Evolutionary conservation across 2,329 filamentous ascomycete species (phyloP).

Genomic region (Dothideomycetes sp.): DNA sequence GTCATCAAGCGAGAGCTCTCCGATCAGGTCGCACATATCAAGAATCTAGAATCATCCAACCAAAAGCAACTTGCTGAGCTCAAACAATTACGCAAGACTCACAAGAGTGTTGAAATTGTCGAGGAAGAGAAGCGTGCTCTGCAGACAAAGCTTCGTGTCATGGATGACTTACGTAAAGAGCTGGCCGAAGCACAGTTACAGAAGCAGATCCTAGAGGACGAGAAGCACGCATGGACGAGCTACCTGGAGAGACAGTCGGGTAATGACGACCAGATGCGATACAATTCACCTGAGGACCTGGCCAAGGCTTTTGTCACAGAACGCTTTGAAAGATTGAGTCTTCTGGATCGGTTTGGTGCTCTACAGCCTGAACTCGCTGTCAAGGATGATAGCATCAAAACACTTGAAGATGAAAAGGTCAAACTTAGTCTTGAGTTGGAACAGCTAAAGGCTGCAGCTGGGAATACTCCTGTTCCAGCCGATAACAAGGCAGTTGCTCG

Average conservation of each 20-base stretch:
- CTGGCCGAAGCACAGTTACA: conserved; percentile 71
- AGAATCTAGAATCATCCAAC: conserved; percentile 68
- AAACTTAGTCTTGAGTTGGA: conserved; percentile 59
- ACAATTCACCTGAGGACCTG: conserved; percentile 79
- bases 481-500: conserved; percentile 61
- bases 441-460: conserved; percentile 44
- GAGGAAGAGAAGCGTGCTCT: conserved; percentile 88
- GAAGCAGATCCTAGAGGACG: conserved; percentile 77
- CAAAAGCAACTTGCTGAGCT: conserved; percentile 71
- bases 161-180: conserved; percentile 64
- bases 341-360: conserved; percentile 70
- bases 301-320: conserved; percentile 77
- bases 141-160: conserved; percentile 63
- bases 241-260: conserved; percentile 63
- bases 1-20: conserved; percentile 81
- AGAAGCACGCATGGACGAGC: conserved; percentile 74
- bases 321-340: conserved; percentile 63
- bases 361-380: conserved; percentile 68
- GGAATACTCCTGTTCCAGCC: conserved; percentile 18
- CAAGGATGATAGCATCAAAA: conserved; percentile 63
- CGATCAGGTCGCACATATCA: conserved; percentile 87
- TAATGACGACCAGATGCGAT: conserved; percentile 54
- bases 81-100: conserved; percentile 66
- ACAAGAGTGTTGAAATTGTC: conserved; percentile 83
- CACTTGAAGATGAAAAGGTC: conserved; percentile 58